A percentile compares a stretch with the other conserved stretches of the same genome.
Conservation (phyloP, 768 basidiomycete species). For the Candolleomyces eurysporus region DNA sequence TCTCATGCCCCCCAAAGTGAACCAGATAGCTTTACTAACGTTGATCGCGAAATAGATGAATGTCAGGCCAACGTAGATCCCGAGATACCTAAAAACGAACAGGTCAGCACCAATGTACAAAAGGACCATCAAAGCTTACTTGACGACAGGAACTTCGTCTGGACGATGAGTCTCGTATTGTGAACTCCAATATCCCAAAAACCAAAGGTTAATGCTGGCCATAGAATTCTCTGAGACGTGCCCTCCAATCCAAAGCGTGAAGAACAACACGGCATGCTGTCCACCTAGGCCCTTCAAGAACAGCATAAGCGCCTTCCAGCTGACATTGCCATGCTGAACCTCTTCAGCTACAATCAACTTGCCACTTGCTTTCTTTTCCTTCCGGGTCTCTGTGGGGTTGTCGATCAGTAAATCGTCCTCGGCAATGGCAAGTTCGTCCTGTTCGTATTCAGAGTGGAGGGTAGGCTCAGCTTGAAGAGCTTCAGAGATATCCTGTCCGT, state of each 20-base stretch:
- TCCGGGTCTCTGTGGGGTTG: constrained; percentile 22
- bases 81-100: too few species aligned
- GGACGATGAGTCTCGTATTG: constrained; percentile 38
- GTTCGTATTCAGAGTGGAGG: not conserved
- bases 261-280: constrained; percentile 29
- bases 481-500: constrained; percentile 49
- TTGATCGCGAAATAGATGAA: constrained; percentile 22
- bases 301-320: constrained; percentile 42
- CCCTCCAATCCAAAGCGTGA: constrained; percentile 19
- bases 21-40: constrained; percentile 32
- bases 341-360: constrained; percentile 63
- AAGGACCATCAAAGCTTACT: constrained; percentile 25
- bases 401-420: constrained; percentile 23
- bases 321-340: constrained; percentile 53
- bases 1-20: constrained; percentile 45
- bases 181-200: constrained; percentile 42
- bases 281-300: constrained; percentile 34
- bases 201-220: constrained; percentile 33
- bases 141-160: constrained; percentile 31
- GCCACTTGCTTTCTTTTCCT: constrained; percentile 30
- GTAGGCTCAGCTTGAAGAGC: constrained; percentile 33
- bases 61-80: constrained; percentile 17
- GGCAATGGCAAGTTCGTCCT: constrained; percentile 12
- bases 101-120: too few species aligned
- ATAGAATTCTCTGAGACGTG: constrained; percentile 20